Evolutionary conservation across 2,329 filamentous ascomycete species (phyloP).

Genomic region (Calonectria pteridis): DNA sequence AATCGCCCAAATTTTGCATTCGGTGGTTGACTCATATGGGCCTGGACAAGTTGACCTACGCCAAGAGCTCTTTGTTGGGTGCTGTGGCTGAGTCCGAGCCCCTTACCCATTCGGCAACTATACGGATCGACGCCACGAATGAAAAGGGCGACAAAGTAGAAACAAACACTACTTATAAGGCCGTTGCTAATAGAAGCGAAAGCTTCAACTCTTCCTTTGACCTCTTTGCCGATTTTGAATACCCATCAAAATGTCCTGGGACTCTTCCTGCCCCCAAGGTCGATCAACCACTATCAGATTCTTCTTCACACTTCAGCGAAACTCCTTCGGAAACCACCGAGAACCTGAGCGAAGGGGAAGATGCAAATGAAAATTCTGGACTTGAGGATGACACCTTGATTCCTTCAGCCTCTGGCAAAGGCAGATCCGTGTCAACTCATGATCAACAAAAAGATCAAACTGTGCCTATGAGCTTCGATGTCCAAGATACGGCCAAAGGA

Average conservation of each 20-base stretch:
- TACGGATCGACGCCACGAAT: conserved; percentile 35
- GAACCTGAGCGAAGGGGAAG: background rate
- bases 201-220: conserved; percentile 17
- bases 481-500: no score
- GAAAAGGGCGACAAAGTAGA: conserved; percentile 4
- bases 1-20: conserved; percentile 33
- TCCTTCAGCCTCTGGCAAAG: background rate
- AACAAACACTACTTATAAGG: conserved; percentile 28
- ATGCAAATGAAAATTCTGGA: background rate
- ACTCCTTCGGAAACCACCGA: background rate
- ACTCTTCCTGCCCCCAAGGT: background rate
- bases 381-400: background rate
- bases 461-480: background rate
- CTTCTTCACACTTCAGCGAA: background rate
- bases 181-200: background rate
- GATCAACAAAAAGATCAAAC: background rate
- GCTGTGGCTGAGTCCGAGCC: conserved; percentile 29
- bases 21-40: conserved; percentile 45
- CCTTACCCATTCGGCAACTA: conserved; percentile 33
- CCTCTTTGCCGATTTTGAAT: conserved; percentile 33
- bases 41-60: conserved; percentile 43
- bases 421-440: background rate
- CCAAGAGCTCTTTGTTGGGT: conserved; percentile 12
- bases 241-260: conserved; percentile 30
- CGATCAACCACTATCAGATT: background rate